phyloP scores from a whole-genome alignment of 1,284 basidiomycete genomes.

The Cerioporus squamosus region DNA sequence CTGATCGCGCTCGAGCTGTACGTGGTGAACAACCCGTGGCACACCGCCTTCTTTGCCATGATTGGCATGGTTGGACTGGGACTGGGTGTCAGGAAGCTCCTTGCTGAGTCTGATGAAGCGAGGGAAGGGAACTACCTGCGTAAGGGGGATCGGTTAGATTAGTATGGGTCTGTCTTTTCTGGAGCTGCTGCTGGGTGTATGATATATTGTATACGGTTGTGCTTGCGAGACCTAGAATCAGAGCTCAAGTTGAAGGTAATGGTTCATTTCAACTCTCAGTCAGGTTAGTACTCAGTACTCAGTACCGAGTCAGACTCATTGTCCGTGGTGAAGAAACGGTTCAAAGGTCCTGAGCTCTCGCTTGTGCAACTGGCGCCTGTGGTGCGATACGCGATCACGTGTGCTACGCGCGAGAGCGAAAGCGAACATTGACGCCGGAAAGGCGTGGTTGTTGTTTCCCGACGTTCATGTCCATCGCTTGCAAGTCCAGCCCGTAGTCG shows the following conservation, averaged over 20 bases:
- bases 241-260: too few relatives aligned
- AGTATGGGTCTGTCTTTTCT: background rate
- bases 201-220: too few relatives aligned
- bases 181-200: too few relatives aligned
- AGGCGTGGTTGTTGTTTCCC: background rate
- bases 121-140: constrained; percentile 24
- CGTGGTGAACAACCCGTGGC: constrained; percentile 44
- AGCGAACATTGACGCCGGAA: constrained; percentile 11
- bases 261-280: too few relatives aligned
- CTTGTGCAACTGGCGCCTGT: too few relatives aligned
- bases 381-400: constrained; percentile 12
- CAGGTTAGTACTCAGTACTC: too few relatives aligned
- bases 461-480: constrained; percentile 14
- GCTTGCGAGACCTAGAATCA: too few relatives aligned
- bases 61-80: constrained; percentile 21
- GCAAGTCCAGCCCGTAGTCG: constrained; percentile 2
- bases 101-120: constrained; percentile 21
- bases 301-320: too few relatives aligned
- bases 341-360: too few relatives aligned
- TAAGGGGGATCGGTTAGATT: constrained; percentile 20
- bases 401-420: constrained; percentile 6
- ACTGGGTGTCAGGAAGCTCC: constrained; percentile 12
- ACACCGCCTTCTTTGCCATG: constrained; percentile 29
- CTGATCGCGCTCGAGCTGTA: constrained; percentile 49
- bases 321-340: too few relatives aligned